phyloP scores from a whole-genome alignment of 1,284 basidiomycete genomes.

The Marasmius oreades region DNA sequence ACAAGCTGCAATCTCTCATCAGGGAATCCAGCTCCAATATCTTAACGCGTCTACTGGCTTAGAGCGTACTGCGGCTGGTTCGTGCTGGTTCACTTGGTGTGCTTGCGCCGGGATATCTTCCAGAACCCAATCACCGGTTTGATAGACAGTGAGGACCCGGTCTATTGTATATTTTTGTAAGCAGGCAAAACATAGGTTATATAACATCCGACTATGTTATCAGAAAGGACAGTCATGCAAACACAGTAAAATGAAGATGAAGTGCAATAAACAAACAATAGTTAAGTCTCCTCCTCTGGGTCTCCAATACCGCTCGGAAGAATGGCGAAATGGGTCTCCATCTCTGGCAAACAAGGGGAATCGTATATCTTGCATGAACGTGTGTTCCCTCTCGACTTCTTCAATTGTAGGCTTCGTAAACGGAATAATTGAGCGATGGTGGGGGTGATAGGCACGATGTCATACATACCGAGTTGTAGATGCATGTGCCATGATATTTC shows the following conservation, averaged over 20 bases:
- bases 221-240: slow-evolving; percentile 6
- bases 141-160: neutral
- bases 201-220: slow-evolving; percentile 6
- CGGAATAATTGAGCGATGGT: slow-evolving; percentile 10
- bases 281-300: slow-evolving; percentile 77
- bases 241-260: neutral
- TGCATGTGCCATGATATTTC: slow-evolving; percentile 95
- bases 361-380: slow-evolving; percentile 98
- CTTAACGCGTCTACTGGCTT: slow-evolving; percentile 81
- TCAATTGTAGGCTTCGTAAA: slow-evolving; percentile 72
- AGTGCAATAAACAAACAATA: slow-evolving; percentile 20
- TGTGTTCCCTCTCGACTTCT: slow-evolving; percentile 91
- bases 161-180: neutral
- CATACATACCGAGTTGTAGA: slow-evolving; percentile 79
- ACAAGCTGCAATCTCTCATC: slow-evolving; percentile 82
- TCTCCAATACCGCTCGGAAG: slow-evolving; percentile 86
- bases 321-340: slow-evolving; percentile 95
- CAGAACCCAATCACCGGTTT: slow-evolving; percentile 28
- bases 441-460: slow-evolving; percentile 6
- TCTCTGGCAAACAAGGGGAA: slow-evolving; percentile 96
- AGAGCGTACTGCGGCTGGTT: slow-evolving; percentile 16
- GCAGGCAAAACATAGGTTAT: neutral
- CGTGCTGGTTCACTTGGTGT: too few relatives aligned
- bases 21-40: slow-evolving; percentile 83
- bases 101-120: too few relatives aligned